Base-by-base conservation (phyloP, 768 basidiomycete genomes). In the Panus rudis region DNA sequence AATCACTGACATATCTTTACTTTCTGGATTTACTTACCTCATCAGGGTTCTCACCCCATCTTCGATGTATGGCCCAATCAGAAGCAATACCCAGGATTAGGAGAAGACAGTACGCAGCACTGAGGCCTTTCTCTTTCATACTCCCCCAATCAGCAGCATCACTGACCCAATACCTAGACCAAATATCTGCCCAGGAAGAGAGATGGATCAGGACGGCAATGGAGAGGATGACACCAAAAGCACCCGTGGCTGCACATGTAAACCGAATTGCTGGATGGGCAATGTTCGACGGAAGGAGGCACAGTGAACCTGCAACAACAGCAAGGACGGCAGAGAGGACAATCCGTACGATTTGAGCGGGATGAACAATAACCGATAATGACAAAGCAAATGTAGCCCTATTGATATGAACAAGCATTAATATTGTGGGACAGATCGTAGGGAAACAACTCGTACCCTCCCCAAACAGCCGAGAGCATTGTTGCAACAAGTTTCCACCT, bases 21-120 rank as follows among this genome's bases (percentile, higher is more conserved):
- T 10, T 4, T 23, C 10, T 34, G 19, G 17, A 41, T 6, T 16
- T 31, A 24, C 66, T 21, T 46, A 78, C 79, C 72, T 84, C 72
- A 51, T 84, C 81, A 12, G 82, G 82, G 60, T 77, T 78, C 51
- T 81, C 80, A 17, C 81, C 83, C 22, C 80, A 65, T 62, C 68
- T 71, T 39, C 59, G 57, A 23, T 63, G 62, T 32, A 84, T 60
- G n/a, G 70, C 64, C 74, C 73, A 84, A 53, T 86, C 82, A 16
- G 54, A 60, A 0, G 54, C 59, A 8, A 68, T 62, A 1, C 83
- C 83, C 10, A 62, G 28, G 11, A 59, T 51, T 13, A 78, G 56
- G 38, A 83, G 68, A 22, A 82, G 55, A 44, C 71, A 75, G 54
- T 68, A 81, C 7, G 69, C 72, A 3, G 76, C 76, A 48, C 70